These are phyloP conservation scores for Stereum hirsutum DNA, from an alignment of 1,284 basidiomycete genomes.

Conservation along the genomic window DNA sequence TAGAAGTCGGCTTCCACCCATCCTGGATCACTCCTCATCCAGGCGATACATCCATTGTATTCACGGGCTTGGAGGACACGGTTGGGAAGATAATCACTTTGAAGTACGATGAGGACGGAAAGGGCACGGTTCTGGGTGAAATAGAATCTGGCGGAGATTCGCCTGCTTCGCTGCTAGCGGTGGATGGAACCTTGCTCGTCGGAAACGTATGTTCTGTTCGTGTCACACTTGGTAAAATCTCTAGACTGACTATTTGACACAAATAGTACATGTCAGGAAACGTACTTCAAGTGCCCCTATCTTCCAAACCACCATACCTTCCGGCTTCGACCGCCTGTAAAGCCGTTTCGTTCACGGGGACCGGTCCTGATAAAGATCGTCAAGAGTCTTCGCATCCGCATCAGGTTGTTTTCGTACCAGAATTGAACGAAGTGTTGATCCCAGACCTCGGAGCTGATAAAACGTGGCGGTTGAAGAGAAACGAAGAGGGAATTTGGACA, in stretches of 20 bases:
- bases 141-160: constrained; percentile 44
- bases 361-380: constrained; percentile 50
- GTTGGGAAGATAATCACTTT: constrained; percentile 51
- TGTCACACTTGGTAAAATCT: not conserved
- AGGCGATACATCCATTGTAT: constrained; percentile 40
- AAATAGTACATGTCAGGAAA: constrained; percentile 53
- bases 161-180: constrained; percentile 48
- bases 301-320: constrained; percentile 35
- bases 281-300: constrained; percentile 41
- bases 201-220: constrained; percentile 51
- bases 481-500: constrained; percentile 34
- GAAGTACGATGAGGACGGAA: constrained; percentile 34
- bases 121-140: constrained; percentile 34
- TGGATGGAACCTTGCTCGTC: constrained; percentile 42
- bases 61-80: constrained; percentile 42
- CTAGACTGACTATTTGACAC: not conserved
- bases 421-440: constrained; percentile 48
- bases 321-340: constrained; percentile 10
- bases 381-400: constrained; percentile 65
- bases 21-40: constrained; percentile 63
- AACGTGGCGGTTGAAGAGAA: constrained; percentile 43
- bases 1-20: constrained; percentile 51
- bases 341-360: constrained; percentile 25
- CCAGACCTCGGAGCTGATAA: constrained; percentile 65
- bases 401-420: constrained; percentile 39